Evolutionary conservation across 768 basidiomycete genomes (phyloP).

Genomic region (Naganishia randhawae): DNA sequence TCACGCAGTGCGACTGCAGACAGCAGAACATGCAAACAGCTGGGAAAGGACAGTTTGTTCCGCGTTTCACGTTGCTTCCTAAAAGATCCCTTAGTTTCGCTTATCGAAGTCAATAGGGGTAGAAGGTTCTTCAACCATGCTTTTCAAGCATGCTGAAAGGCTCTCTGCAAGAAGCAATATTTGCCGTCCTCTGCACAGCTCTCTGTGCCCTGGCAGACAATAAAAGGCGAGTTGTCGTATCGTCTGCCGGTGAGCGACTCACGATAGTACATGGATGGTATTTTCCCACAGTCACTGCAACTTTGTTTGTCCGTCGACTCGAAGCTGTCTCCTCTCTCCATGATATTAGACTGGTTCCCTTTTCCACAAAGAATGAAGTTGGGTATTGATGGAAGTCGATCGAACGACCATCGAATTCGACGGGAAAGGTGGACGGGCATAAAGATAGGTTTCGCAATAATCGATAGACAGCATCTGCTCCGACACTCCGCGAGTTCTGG

Average conservation of each 20-base stretch:
- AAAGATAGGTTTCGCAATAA: neutral
- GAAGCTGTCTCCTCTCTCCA: too few species aligned
- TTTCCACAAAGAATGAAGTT: too few species aligned
- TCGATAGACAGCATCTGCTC: neutral
- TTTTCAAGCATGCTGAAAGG: neutral
- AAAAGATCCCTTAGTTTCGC: neutral
- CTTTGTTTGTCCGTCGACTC: too few species aligned
- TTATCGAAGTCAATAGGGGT: neutral
- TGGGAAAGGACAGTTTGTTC: neutral
- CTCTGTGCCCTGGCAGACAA: too few species aligned
- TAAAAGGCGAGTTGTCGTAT: too few species aligned
- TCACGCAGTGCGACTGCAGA: neutral
- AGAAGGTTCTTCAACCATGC: neutral
- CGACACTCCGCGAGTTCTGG: neutral
- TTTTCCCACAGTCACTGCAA: too few species aligned
- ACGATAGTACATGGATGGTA: too few species aligned
- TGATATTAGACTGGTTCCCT: too few species aligned
- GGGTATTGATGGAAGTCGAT: constrained; percentile 6
- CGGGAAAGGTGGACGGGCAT: neutral
- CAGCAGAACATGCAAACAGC: neutral
- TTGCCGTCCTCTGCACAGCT: too few species aligned
- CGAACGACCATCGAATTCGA: neutral
- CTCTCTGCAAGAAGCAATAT: too few species aligned
- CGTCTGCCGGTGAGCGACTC: too few species aligned
- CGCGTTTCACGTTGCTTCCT: constrained; percentile 1